phyloP scores from a whole-genome alignment of 371 early-diverging fungal species.

The Chytridiales sp. region DNA sequence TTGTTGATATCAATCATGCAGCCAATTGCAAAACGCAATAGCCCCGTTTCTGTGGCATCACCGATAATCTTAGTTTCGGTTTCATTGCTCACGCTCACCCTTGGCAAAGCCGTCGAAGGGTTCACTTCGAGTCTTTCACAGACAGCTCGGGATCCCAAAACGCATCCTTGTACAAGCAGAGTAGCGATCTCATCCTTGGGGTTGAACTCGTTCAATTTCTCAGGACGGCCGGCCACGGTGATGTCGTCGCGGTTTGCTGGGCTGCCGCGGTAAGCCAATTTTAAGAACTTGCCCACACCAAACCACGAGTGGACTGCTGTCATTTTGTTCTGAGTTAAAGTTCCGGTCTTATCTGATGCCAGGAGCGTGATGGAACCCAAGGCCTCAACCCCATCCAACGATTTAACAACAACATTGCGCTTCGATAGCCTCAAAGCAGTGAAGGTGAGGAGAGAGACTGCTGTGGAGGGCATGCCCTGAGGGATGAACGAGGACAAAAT shows the following conservation, averaged over 20 bases:
- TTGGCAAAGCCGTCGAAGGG: too few species aligned
- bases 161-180: too few species aligned
- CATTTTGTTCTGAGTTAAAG: constrained; percentile 54
- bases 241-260: too few species aligned
- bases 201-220: too few species aligned
- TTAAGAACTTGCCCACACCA: too few species aligned
- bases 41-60: constrained; percentile 58
- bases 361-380: constrained; percentile 56
- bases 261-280: too few species aligned
- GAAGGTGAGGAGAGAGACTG: constrained; percentile 52
- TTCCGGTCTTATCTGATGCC: constrained; percentile 60
- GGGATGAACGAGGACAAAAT: constrained; percentile 56
- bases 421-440: constrained; percentile 51
- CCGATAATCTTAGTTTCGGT: constrained; percentile 35
- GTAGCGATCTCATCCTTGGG: too few species aligned
- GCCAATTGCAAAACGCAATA: constrained; percentile 45
- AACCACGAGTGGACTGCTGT: too few species aligned
- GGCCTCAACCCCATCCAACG: constrained; percentile 57
- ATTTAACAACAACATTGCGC: constrained; percentile 52
- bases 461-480: constrained; percentile 51
- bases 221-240: too few species aligned
- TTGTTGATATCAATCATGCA: constrained; percentile 45
- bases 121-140: too few species aligned
- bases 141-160: too few species aligned
- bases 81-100: too few species aligned